Conservation (phyloP, 2,329 filamentous ascomycete species). For the Colletotrichum sp. region DNA sequence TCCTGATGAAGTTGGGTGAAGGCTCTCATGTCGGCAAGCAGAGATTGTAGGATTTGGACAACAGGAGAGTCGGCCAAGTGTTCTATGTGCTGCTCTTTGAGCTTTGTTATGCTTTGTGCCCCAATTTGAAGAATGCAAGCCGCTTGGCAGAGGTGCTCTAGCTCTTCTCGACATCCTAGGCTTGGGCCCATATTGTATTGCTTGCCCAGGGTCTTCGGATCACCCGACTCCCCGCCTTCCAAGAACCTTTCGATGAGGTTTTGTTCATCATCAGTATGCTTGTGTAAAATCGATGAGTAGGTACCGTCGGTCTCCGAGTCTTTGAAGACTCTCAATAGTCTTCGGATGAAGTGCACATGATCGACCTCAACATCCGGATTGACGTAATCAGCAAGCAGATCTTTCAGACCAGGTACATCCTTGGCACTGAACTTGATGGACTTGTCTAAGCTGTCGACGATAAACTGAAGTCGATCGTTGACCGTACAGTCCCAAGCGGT, state of each 20-base stretch:
- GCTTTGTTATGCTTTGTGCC: background rate
- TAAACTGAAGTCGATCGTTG: background rate
- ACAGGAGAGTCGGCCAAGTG: background rate
- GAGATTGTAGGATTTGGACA: background rate
- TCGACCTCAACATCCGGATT: background rate
- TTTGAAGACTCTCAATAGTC: constrained; percentile 19
- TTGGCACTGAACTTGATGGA: background rate
- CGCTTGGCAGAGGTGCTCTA: background rate
- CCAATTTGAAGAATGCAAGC: background rate
- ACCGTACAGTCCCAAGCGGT: background rate
- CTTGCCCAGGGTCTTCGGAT: background rate
- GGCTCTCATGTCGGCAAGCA: background rate
- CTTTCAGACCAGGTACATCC: constrained; percentile 13
- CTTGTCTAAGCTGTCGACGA: background rate
- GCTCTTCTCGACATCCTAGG: constrained; percentile 19
- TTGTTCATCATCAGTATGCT: constrained; percentile 9
- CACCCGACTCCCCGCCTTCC: background rate
- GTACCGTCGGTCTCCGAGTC: constrained; percentile 14
- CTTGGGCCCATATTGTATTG: constrained; percentile 8
- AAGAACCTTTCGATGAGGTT: constrained; percentile 10
- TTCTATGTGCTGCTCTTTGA: background rate
- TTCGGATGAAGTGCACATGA: constrained; percentile 8
- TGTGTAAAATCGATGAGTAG: constrained; percentile 5
- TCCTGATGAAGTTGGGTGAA: background rate
- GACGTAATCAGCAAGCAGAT: constrained; percentile 18